Evolutionary conservation across 2,329 filamentous ascomycete species (phyloP).

Genomic region (Aspergillus sp.): DNA sequence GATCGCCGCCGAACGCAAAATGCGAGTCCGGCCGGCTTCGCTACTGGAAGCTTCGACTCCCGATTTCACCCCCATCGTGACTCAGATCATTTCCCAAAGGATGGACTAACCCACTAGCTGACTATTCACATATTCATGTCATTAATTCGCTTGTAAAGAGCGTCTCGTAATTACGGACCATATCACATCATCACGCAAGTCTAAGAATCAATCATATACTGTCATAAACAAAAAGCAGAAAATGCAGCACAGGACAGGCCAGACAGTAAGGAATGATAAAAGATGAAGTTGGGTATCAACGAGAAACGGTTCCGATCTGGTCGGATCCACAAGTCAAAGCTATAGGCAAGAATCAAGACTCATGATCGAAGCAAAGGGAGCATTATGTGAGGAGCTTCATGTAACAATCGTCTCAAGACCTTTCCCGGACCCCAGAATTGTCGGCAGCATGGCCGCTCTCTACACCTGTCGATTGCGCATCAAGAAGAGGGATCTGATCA

Average conservation of each 20-base stretch:
- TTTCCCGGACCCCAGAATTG: conserved; percentile 26
- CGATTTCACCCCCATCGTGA: background rate
- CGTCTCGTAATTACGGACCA: background rate
- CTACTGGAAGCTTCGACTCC: conserved; percentile 3
- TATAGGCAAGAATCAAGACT: background rate
- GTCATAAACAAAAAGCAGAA: background rate
- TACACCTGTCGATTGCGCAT: conserved; percentile 33
- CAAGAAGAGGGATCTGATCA: conserved; percentile 41
- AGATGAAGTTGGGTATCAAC: conserved; percentile 3
- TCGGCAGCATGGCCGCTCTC: conserved; percentile 12
- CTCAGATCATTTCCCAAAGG: background rate
- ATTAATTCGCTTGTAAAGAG: background rate
- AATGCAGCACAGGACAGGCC: background rate
- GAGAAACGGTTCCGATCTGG: background rate
- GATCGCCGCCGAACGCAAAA: conserved; percentile 5
- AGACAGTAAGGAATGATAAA: background rate
- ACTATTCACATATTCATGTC: background rate
- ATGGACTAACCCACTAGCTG: background rate
- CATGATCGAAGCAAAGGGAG: background rate
- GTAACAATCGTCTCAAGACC: conserved; percentile 20
- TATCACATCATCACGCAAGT: conserved; percentile 1
- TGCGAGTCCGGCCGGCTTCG: background rate
- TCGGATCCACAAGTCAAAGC: background rate
- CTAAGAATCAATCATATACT: background rate
- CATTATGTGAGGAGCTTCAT: background rate